Conservation (phyloP, 2,329 filamentous ascomycete species). For the Didymella pomorum region DNA sequence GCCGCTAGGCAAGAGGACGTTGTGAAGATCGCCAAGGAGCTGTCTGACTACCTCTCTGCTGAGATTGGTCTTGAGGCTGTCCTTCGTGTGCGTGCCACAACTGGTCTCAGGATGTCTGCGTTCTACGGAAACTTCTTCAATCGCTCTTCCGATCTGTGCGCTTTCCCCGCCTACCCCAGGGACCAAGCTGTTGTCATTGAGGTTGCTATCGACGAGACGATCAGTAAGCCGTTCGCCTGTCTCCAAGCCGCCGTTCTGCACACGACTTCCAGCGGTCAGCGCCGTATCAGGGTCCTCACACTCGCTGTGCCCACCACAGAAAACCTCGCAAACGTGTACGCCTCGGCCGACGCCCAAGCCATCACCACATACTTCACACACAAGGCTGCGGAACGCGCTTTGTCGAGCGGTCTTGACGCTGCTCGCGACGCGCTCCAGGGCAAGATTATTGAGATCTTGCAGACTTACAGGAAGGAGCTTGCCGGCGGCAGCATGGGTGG, state of each 20-base stretch:
- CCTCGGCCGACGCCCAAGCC: conserved; percentile 91
- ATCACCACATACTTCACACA: conserved; percentile 95
- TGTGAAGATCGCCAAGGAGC: conserved; percentile 96
- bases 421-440: conserved; percentile 89
- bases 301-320: conserved; percentile 92
- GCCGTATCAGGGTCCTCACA: conserved; percentile 93
- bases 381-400: conserved; percentile 91
- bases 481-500: conserved; percentile 94
- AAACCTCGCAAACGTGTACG: conserved; percentile 88
- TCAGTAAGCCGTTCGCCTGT: conserved; percentile 90
- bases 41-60: conserved; percentile 94
- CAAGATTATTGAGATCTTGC: conserved; percentile 90
- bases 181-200: conserved; percentile 98
- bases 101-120: conserved; percentile 92
- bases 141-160: conserved; percentile 93
- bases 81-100: conserved; percentile 92
- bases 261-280: conserved; percentile 96
- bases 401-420: conserved; percentile 86
- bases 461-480: conserved; percentile 96
- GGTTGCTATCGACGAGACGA: conserved; percentile 94
- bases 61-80: conserved; percentile 97
- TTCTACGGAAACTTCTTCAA: conserved; percentile 99
- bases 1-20: conserved; percentile 92
- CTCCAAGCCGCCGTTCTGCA: conserved; percentile 86
- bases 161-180: conserved; percentile 96